A percentile compares a stretch with the other conserved stretches of the same genome.
These are phyloP conservation scores for Penicillium sp. DNA, from an alignment of 2,329 filamentous ascomycete species.

Conservation along the genomic window DNA sequence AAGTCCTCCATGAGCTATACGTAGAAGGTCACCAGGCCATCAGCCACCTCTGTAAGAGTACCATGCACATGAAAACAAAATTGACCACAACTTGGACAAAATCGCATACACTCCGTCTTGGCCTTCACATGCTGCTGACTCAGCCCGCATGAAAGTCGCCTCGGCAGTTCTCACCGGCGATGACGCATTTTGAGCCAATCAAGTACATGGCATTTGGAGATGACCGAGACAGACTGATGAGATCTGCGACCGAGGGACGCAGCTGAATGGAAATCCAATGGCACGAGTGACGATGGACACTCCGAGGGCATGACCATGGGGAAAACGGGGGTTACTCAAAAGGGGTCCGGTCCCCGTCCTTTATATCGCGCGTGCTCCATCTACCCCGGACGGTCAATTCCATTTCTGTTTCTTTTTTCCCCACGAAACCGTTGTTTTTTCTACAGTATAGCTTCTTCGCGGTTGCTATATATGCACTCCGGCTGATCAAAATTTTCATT, in stretches of 20 bases:
- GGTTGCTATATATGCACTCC: background rate
- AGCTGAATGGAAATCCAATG: conserved; percentile 5
- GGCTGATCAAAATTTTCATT: background rate
- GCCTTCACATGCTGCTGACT: conserved; percentile 19
- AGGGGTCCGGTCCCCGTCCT: conserved; percentile 8
- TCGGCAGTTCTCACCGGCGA: conserved; percentile 17
- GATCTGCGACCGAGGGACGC: conserved; percentile 18
- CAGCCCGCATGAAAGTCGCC: conserved; percentile 9
- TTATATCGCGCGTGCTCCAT: conserved; percentile 22
- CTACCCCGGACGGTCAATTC: conserved; percentile 20
- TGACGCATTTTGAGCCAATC: conserved; percentile 23
- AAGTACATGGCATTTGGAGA: conserved; percentile 7
- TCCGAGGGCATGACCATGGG: conserved; percentile 19
- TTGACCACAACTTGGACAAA: background rate
- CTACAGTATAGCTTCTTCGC: background rate
- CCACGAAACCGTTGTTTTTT: conserved; percentile 11
- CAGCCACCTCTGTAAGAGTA: background rate
- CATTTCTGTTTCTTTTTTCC: conserved; percentile 5
- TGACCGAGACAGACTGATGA: conserved; percentile 20
- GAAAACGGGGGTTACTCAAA: conserved; percentile 7
- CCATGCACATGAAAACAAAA: background rate
- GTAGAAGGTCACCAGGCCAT: background rate
- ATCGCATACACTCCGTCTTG: conserved; percentile 8
- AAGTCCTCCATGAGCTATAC: background rate
- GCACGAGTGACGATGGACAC: conserved; percentile 10